Evolutionary conservation across 1,139 yeast species (phyloP).

Genomic region (Geotrichum histeridarum): DNA sequence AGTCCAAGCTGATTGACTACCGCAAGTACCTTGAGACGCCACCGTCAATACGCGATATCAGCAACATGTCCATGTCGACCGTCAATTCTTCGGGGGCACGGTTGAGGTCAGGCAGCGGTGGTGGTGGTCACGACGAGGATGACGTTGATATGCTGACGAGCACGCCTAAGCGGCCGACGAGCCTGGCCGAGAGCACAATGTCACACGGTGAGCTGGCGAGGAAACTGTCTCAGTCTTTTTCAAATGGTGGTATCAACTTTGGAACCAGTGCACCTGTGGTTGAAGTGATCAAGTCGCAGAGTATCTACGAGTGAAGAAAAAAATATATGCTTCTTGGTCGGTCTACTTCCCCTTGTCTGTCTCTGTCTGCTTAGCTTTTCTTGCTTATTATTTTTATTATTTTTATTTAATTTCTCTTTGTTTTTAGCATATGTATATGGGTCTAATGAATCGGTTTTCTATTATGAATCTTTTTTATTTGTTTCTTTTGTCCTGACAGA

Average conservation of each 20-base stretch:
- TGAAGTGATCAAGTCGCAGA: slow-evolving; percentile 10
- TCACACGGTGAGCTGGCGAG: slow-evolving; percentile 2
- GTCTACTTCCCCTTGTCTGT: background rate
- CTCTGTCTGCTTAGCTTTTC: background rate
- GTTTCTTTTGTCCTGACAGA: background rate
- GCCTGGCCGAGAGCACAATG: background rate
- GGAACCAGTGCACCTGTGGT: slow-evolving; percentile 19
- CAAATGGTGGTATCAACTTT: slow-evolving; percentile 13
- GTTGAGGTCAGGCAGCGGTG: background rate
- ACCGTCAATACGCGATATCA: background rate
- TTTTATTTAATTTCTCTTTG: background rate
- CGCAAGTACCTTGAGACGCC: background rate
- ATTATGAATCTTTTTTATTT: background rate
- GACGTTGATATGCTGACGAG: background rate
- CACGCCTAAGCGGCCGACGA: slow-evolving; percentile 2
- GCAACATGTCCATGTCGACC: slow-evolving; percentile 8
- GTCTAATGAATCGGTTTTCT: background rate
- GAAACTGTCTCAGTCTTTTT: slow-evolving; percentile 14
- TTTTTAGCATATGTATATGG: background rate
- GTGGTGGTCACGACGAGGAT: background rate
- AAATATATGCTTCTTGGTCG: background rate
- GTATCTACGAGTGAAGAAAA: background rate
- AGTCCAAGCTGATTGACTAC: background rate
- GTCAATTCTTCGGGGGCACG: background rate
- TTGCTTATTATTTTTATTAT: background rate